Evolutionary conservation across 2,329 filamentous ascomycete genomes (phyloP).

Genomic region (Whalleya microplaca): DNA sequence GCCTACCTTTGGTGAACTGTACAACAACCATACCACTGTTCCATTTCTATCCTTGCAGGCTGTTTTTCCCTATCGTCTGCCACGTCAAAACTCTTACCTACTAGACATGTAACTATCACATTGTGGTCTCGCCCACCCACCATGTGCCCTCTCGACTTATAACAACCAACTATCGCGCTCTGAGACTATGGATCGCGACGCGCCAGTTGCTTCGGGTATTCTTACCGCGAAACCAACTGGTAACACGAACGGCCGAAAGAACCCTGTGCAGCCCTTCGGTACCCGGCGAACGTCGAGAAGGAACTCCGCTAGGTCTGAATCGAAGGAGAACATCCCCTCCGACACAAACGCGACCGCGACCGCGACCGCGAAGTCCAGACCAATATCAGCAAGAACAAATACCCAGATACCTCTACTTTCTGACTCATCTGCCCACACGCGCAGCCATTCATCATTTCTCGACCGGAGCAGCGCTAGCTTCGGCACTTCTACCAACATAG

Average conservation of each 20-base stretch:
- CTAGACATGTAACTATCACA: neutral
- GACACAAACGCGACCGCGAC: conserved; percentile 26
- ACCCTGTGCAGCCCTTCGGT: conserved; percentile 25
- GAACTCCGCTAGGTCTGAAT: conserved; percentile 18
- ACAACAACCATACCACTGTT: neutral
- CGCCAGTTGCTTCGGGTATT: conserved; percentile 19
- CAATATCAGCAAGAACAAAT: conserved; percentile 9
- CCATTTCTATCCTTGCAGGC: neutral
- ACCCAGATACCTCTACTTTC: conserved; percentile 13
- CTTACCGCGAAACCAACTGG: conserved; percentile 32
- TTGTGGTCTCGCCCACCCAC: neutral
- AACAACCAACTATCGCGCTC: conserved; percentile 7
- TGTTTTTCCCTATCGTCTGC: neutral
- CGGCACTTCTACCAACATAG: conserved; percentile 16
- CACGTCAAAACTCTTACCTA: neutral
- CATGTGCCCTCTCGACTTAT: conserved; percentile 23
- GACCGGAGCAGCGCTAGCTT: conserved; percentile 14
- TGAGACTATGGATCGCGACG: conserved; percentile 30
- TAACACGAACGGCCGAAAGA: conserved; percentile 20
- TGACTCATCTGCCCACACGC: conserved; percentile 10
- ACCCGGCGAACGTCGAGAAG: conserved; percentile 19
- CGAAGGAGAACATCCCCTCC: conserved; percentile 31
- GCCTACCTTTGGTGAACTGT: neutral
- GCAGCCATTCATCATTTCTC: conserved; percentile 6
- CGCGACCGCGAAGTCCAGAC: conserved; percentile 15